These are phyloP conservation scores for Salix dunnii DNA, from an alignment of 345 rosid genomes.

Conservation along the genomic window DNA sequence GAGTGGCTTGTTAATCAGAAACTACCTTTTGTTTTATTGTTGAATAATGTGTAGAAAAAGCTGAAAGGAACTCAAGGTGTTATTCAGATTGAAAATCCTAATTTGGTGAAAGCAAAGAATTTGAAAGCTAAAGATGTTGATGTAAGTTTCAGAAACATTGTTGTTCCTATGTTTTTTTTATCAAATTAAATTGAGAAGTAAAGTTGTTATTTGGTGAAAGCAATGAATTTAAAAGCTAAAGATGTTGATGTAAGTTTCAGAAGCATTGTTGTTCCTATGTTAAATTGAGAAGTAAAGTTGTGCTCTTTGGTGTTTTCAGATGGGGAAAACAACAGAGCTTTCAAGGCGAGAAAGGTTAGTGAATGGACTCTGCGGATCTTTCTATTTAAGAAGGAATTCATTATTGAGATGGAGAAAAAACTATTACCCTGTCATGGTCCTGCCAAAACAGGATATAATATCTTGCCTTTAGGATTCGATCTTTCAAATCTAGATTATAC, in stretches of 20 bases:
- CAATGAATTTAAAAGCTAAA: constrained; percentile 65
- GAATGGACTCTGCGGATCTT: neutral
- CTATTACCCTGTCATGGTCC: neutral
- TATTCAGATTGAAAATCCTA: constrained; percentile 86
- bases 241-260: constrained; percentile 63
- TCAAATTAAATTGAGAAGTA: neutral
- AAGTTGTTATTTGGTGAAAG: constrained; percentile 34
- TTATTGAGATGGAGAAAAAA: neutral
- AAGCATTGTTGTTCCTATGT: neutral
- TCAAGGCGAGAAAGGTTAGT: constrained; percentile 96
- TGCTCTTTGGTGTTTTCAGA: constrained; percentile 32
- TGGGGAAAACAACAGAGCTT: constrained; percentile 75
- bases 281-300: neutral
- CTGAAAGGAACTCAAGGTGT: constrained; percentile 75
- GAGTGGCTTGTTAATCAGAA: constrained; percentile 1
- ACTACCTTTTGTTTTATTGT: neutral
- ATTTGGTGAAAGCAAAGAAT: constrained; percentile 64
- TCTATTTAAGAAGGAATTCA: neutral
- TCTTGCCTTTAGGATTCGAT: neutral
- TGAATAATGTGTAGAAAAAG: constrained; percentile 44
- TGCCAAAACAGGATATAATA: neutral
- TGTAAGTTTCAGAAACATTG: constrained; percentile 42
- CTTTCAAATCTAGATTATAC: neutral
- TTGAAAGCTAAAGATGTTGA: constrained; percentile 68
- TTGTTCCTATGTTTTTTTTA: neutral